These are phyloP conservation scores for Corymbia calophylla DNA, from an alignment of 441 rosid species.

Conservation along the genomic window DNA sequence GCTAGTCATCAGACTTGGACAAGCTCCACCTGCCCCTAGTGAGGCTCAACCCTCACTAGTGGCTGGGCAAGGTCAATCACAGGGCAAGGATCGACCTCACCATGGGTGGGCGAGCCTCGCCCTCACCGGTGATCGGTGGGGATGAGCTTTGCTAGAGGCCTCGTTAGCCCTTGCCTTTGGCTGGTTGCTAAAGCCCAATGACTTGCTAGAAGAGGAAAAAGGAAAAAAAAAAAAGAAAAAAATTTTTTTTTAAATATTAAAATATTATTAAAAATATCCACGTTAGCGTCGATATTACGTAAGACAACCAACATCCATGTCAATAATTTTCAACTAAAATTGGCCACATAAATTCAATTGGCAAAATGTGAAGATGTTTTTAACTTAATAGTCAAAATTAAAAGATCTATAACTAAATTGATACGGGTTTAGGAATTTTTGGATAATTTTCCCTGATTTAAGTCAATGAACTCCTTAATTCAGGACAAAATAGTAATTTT, in stretches of 20 bases:
- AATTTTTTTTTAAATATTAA: background rate
- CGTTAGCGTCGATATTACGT: fast-evolving
- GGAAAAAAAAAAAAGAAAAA: background rate
- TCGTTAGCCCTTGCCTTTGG: too few relatives aligned
- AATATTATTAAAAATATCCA: background rate
- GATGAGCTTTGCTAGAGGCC: too few relatives aligned
- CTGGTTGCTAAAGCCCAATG: too few relatives aligned
- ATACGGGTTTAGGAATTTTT: fast-evolving
- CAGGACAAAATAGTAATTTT: background rate
- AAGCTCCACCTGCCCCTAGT: background rate
- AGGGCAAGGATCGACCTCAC: background rate
- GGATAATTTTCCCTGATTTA: background rate
- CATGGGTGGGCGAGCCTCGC: background rate
- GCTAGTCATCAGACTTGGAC: fast-evolving
- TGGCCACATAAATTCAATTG: fast-evolving
- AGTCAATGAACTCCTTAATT: background rate
- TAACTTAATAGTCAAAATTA: background rate
- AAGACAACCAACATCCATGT: fast-evolving
- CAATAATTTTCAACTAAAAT: fast-evolving
- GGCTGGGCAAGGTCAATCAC: too few relatives aligned
- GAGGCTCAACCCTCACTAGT: too few relatives aligned
- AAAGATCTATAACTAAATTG: fast-evolving
- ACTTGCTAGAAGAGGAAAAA: fast-evolving
- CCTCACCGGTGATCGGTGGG: fast-evolving
- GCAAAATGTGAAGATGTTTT: background rate